Evolutionary conservation across 169 alveolate genomes (phyloP), one percentile per base, ranked within the genome.

Genomic region (Plasmodium fragile): DNA sequence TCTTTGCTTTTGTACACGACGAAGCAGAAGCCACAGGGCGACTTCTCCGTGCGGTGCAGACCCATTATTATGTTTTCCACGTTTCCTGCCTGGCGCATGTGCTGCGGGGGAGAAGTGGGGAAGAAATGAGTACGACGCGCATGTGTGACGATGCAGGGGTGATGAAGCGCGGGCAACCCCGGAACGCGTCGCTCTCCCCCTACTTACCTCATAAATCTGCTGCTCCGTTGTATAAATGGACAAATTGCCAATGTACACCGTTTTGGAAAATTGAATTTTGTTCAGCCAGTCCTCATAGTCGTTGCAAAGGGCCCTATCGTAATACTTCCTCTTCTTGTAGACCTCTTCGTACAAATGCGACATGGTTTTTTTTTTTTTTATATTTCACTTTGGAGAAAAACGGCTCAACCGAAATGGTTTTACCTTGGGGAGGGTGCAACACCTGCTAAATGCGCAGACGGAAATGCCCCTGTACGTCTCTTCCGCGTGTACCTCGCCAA

Each of bases 11-110:
- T 92, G 80, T 94, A 96, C n/a, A 95, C 85, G 13, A 96, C 97
- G 81, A 96, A 96, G 34, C 97, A 96, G 83, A 96, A 96, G 1
- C 97, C 97, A 43, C 97, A 96, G 0, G 97, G 97, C 13, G 94
- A 93, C 34, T 94, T 94, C 73, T 94, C 95, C 11, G 95, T 95
- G 52, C 97, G 90, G 90, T 96, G 95, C 11, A 96, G 92, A 8
- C 97, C 97, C 95, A 96, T 82, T 7, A 95, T 95, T 36, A 96
- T 91, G 83, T 95, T 78, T 80, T 96, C 95, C n/a, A 96, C 95
- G 13, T 92, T 94, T 5, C 97, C 97, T 3, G 96, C 97, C 6
- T 80, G 87, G 34, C 71, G 36, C 93, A 85, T 85, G 32, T 85
- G 93, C 93, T 85, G 25, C 16, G 43, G 65, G 22, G 43, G 18